Percentiles rank a stretch among this genome's conserved stretches.
Conservation (phyloP, 352 stramenopile genomes). For the Pythium pyrilobum region DNA sequence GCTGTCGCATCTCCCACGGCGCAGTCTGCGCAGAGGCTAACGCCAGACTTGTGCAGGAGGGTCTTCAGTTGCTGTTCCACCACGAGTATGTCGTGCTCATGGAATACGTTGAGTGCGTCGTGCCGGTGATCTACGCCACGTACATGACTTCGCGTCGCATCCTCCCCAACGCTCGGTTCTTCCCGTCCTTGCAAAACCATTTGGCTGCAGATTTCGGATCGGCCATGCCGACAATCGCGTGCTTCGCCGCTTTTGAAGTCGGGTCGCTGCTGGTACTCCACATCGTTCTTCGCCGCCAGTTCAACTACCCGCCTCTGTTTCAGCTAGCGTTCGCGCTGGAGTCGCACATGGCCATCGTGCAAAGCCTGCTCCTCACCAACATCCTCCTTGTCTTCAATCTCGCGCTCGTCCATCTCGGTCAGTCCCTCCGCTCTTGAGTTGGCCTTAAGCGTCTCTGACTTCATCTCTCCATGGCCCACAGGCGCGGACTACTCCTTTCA, state of each 20-base stretch:
- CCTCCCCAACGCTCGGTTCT: no score
- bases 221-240: no score
- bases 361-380: not conserved
- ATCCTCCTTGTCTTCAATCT: not conserved
- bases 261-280: not conserved
- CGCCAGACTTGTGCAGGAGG: not conserved
- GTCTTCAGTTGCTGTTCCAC: conserved; percentile 15
- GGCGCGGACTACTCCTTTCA: no score
- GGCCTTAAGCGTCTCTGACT: no score
- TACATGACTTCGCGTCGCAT: no score
- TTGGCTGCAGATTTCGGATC: no score
- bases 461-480: no score
- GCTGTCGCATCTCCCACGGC: no score
- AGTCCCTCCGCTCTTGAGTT: no score
- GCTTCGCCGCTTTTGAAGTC: no score
- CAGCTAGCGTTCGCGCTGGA: conserved; percentile 6
- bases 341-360: not conserved
- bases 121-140: not conserved
- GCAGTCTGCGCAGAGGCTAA: not conserved
- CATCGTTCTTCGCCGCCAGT: not conserved
- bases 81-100: conserved; percentile 18
- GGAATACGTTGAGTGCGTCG: conserved; percentile 21
- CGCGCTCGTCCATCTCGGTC: not conserved
- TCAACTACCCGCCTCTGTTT: not conserved
- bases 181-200: no score